phyloP scores from a whole-genome alignment of 495 filamentous ascomycete genomes.

The Melanomma pulvis-pyrius region DNA sequence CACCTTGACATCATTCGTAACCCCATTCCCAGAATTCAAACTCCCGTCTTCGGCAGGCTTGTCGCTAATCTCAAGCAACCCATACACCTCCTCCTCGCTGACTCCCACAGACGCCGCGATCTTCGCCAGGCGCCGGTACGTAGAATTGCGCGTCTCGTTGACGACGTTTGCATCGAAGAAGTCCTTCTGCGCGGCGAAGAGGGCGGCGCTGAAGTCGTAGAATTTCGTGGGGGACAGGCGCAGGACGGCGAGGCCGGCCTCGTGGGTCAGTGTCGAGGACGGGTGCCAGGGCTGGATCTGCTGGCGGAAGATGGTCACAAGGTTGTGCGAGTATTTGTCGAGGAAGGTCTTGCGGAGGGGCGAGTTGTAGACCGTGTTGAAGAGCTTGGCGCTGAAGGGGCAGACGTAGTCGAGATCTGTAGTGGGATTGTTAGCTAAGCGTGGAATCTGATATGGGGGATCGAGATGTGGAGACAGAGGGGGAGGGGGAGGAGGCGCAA shows the following conservation, averaged over 20 bases:
- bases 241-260: slow-evolving; percentile 80
- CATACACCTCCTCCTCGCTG: slow-evolving; percentile 64
- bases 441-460: slow-evolving; percentile 6
- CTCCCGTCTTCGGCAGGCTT: slow-evolving; percentile 63
- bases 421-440: background rate
- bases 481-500: background rate
- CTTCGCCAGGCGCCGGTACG: slow-evolving; percentile 75
- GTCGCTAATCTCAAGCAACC: slow-evolving; percentile 64
- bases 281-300: slow-evolving; percentile 98
- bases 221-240: slow-evolving; percentile 68
- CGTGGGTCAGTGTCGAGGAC: slow-evolving; percentile 81
- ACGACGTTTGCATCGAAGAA: slow-evolving; percentile 85
- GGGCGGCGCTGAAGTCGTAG: slow-evolving; percentile 71
- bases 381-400: slow-evolving; percentile 46
- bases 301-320: slow-evolving; percentile 80
- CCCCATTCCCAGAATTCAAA: slow-evolving; percentile 75
- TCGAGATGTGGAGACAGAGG: background rate
- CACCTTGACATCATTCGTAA: slow-evolving; percentile 83
- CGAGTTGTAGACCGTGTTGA: slow-evolving; percentile 57
- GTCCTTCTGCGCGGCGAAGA: slow-evolving; percentile 70
- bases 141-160: slow-evolving; percentile 78
- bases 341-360: slow-evolving; percentile 59
- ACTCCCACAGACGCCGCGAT: slow-evolving; percentile 70
- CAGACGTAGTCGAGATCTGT: slow-evolving; percentile 83
- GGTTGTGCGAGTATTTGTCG: slow-evolving; percentile 57